A percentile compares a stretch with the other conserved stretches of the same genome.
These are phyloP conservation scores for Fomitopsis schrenkii DNA, from an alignment of 1,284 basidiomycete species.

Conservation along the genomic window DNA sequence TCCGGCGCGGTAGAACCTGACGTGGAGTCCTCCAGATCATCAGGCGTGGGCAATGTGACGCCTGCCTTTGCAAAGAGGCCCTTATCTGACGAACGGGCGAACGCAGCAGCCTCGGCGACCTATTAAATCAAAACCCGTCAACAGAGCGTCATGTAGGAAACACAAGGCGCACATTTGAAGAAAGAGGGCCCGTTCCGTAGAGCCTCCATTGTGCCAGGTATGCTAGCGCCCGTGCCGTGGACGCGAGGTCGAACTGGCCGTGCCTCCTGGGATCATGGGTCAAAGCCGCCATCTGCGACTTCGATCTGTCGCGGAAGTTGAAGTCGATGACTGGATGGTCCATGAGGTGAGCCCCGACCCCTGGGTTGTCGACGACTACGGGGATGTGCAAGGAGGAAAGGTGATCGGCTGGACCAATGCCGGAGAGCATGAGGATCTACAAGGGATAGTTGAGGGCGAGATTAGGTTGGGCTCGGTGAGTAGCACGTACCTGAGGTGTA, in stretches of 20 bases:
- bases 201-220: constrained; percentile 39
- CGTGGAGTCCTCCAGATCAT: constrained; percentile 44
- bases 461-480: background rate
- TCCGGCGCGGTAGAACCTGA: constrained; percentile 56
- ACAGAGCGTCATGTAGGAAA: too few relatives aligned
- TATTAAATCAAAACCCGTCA: constrained; percentile 19
- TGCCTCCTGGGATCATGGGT: constrained; percentile 20
- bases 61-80: constrained; percentile 39
- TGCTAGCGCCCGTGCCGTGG: constrained; percentile 19
- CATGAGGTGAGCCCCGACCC: constrained; percentile 55
- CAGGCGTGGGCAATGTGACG: constrained; percentile 27
- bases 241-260: background rate
- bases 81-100: constrained; percentile 52
- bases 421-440: constrained; percentile 68
- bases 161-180: constrained; percentile 45
- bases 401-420: constrained; percentile 55
- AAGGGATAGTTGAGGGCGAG: background rate
- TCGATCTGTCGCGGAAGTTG: constrained; percentile 45
- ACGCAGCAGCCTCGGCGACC: constrained; percentile 56
- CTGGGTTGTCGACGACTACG: constrained; percentile 49
- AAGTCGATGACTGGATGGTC: constrained; percentile 53
- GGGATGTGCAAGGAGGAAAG: constrained; percentile 46
- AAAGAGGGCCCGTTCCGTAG: constrained; percentile 41
- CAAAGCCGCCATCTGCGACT: constrained; percentile 18
- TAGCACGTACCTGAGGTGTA: constrained; percentile 47